phyloP scores from a whole-genome alignment of 31 red algal species.

The Porphyra umbilicalis region DNA sequence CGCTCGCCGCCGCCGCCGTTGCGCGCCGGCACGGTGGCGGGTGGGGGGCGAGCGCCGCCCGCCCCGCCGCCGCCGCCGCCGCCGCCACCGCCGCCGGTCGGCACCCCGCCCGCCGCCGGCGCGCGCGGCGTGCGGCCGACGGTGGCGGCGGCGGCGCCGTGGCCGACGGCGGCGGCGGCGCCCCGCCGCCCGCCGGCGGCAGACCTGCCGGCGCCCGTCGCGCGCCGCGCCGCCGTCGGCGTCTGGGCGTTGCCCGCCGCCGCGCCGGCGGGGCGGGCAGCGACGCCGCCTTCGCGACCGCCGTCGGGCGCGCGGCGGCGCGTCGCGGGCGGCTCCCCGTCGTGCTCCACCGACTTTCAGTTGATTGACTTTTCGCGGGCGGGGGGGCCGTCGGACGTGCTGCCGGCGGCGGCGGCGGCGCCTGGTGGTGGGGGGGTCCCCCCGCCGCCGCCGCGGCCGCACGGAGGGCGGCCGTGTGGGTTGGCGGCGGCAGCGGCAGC shows the following conservation, averaged over 20 bases:
- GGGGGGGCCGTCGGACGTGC: neutral
- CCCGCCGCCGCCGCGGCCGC: neutral
- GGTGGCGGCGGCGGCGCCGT: neutral
- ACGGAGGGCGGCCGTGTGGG: neutral
- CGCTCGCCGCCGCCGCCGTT: neutral
- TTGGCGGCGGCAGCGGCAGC: neutral
- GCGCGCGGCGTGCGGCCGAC: neutral
- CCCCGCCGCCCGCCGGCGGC: neutral
- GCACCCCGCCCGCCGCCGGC: neutral
- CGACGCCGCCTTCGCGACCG: neutral
- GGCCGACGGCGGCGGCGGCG: neutral
- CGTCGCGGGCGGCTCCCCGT: neutral
- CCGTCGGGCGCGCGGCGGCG: neutral
- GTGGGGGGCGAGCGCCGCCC: no score
- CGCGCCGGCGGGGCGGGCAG: neutral
- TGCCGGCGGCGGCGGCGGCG: neutral
- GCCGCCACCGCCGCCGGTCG: neutral
- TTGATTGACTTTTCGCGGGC: neutral
- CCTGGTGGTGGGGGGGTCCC: neutral
- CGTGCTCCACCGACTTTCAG: neutral
- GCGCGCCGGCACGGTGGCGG: no score
- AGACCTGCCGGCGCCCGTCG: neutral
- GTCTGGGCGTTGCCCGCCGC: no score
- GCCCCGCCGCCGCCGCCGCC: neutral
- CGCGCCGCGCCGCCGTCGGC: neutral